A percentile compares a stretch with the other conserved stretches of the same genome.
Conservation (phyloP, 192 early-diverging fungal species). For the Umbelopsis sp. region DNA sequence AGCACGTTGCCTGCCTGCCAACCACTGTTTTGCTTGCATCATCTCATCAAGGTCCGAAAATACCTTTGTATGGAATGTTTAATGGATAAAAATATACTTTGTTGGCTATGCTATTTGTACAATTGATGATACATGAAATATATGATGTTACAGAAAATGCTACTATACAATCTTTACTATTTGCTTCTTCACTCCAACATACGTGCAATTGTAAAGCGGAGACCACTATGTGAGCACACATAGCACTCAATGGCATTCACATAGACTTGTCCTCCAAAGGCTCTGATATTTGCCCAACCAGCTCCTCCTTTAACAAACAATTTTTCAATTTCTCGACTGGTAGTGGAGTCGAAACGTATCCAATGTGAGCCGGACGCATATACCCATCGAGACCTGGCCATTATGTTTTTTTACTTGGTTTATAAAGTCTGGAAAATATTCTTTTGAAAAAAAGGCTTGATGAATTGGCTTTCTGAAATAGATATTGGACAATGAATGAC, state of each 20-base stretch:
- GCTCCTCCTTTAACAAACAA: neutral
- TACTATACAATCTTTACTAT: neutral
- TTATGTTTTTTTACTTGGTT: neutral
- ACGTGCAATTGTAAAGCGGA: slow-evolving; percentile 13
- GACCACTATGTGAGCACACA: neutral
- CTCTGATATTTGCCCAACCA: neutral
- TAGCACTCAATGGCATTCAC: slow-evolving; percentile 1
- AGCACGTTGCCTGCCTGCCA: neutral
- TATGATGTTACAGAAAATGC: neutral
- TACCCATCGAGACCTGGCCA: slow-evolving; percentile 8
- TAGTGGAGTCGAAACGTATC: neutral
- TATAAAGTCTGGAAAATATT: neutral
- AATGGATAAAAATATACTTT: too few species aligned
- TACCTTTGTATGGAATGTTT: too few species aligned
- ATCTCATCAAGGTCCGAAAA: neutral
- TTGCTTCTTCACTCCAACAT: neutral
- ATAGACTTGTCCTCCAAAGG: slow-evolving; percentile 15
- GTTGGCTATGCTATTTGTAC: too few species aligned
- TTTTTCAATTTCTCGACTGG: slow-evolving; percentile 4
- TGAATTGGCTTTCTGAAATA: too few species aligned
- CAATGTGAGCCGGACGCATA: slow-evolving; percentile 14
- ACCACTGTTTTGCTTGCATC: neutral
- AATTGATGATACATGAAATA: too few species aligned
- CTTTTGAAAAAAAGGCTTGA: too few species aligned
- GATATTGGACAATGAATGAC: neutral